A percentile compares a stretch with the other conserved stretches of the same genome.
These are phyloP conservation scores for Spirogloea muscicola DNA, from an alignment of 139 green algal species.

Conservation along the genomic window DNA sequence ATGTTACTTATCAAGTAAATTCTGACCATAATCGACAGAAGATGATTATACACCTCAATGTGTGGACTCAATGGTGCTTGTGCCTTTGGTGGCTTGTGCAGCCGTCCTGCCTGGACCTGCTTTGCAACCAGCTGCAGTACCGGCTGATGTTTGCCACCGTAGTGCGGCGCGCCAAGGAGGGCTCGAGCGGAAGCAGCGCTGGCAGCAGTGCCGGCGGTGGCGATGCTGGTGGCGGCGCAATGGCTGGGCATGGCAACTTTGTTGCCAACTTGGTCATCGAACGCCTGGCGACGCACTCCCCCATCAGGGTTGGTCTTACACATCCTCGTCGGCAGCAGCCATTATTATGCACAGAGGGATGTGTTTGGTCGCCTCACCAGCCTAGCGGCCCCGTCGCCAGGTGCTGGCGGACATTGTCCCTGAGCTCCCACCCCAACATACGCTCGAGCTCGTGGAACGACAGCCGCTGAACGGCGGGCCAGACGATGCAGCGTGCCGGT, in stretches of 20 bases:
- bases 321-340: background rate
- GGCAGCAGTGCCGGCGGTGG: too few species aligned
- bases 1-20: too few species aligned
- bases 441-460: constrained; percentile 10
- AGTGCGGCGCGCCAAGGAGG: background rate
- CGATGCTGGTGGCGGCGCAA: too few species aligned
- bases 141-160: constrained; percentile 10
- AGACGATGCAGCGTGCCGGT: background rate
- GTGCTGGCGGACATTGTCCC: constrained; percentile 20
- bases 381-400: too few species aligned
- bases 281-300: constrained; percentile 18
- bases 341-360: background rate
- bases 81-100: constrained; percentile 1
- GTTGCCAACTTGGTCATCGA: constrained; percentile 26
- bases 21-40: too few species aligned
- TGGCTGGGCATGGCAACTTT: too few species aligned
- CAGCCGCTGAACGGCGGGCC: constrained; percentile 6
- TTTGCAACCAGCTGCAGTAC: constrained; percentile 40
- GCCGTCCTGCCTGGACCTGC: constrained; percentile 7
- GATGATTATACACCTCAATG: too few species aligned
- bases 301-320: constrained; percentile 19
- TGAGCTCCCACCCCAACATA: constrained; percentile 20
- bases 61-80: too few species aligned
- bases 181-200: too few species aligned
- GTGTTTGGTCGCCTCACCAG: too few species aligned